Evolutionary conservation across 2,329 filamentous ascomycete genomes (phyloP).

Genomic region (Cytospora chrysosperma): DNA sequence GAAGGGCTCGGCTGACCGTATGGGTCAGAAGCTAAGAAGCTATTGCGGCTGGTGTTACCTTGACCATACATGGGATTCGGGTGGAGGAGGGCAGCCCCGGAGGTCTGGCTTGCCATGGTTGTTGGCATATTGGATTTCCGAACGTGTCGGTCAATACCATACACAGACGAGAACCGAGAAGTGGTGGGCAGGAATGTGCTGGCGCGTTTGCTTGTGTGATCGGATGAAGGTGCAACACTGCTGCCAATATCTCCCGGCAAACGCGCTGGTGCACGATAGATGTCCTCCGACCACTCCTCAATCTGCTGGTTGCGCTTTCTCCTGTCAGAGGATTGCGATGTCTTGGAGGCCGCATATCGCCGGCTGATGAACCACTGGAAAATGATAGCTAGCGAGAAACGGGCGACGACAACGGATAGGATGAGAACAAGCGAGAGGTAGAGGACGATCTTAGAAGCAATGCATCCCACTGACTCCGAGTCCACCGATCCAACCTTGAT

Average conservation of each 20-base stretch:
- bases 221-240: constrained; percentile 59
- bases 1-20: constrained; percentile 52
- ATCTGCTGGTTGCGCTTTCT: constrained; percentile 90
- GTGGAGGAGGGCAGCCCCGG: constrained; percentile 69
- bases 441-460: constrained; percentile 93
- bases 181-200: constrained; percentile 89
- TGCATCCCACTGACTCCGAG: constrained; percentile 94
- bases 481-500: constrained; percentile 96
- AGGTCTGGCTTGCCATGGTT: constrained; percentile 91
- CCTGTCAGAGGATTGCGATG: constrained; percentile 75
- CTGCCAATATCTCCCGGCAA: constrained; percentile 72
- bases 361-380: constrained; percentile 97
- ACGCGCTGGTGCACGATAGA: constrained; percentile 85
- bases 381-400: constrained; percentile 83
- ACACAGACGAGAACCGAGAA: constrained; percentile 90
- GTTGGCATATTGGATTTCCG: constrained; percentile 63
- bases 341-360: constrained; percentile 80
- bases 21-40: constrained; percentile 62
- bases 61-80: constrained; percentile 71
- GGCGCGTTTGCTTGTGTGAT: constrained; percentile 74
- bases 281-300: constrained; percentile 97
- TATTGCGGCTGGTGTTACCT: constrained; percentile 60
- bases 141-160: constrained; percentile 65
- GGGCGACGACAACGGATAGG: constrained; percentile 78
- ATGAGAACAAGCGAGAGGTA: constrained; percentile 93